phyloP scores from a whole-genome alignment of 129 eudicot species.

The Arctium lappa region DNA sequence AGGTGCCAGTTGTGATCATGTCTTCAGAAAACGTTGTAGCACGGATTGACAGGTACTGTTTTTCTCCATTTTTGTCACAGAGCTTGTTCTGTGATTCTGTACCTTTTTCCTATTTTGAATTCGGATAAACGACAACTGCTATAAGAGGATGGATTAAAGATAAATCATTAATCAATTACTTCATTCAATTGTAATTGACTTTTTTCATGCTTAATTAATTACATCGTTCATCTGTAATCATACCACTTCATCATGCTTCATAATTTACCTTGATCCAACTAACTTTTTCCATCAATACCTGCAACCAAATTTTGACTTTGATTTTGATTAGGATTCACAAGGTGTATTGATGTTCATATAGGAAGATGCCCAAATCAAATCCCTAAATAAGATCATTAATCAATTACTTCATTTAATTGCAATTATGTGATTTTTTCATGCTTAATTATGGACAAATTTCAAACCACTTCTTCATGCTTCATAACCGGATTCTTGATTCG shows the following conservation, averaged over 20 bases:
- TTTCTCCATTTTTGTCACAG: background rate
- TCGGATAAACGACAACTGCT: background rate
- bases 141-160: background rate
- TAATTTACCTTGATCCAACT: background rate
- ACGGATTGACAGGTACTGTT: constrained; percentile 71
- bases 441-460: too few relatives aligned
- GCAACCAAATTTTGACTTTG: background rate
- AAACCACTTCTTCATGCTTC: background rate
- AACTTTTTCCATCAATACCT: background rate
- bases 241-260: background rate
- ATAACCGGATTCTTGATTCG: background rate
- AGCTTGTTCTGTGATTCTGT: background rate
- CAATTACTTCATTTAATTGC: background rate
- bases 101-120: constrained; percentile 16
- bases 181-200: background rate
- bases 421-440: too few relatives aligned
- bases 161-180: constrained; percentile 1
- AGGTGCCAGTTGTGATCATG: constrained; percentile 95
- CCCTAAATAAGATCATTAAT: background rate
- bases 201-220: background rate
- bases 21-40: constrained; percentile 88
- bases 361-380: background rate
- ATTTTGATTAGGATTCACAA: background rate
- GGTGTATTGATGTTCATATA: too few relatives aligned
- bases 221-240: background rate